A percentile compares a stretch with the other conserved stretches of the same genome.
Conservation (phyloP, 352 stramenopile genomes). For the Chrysophaeum taylorii region DNA sequence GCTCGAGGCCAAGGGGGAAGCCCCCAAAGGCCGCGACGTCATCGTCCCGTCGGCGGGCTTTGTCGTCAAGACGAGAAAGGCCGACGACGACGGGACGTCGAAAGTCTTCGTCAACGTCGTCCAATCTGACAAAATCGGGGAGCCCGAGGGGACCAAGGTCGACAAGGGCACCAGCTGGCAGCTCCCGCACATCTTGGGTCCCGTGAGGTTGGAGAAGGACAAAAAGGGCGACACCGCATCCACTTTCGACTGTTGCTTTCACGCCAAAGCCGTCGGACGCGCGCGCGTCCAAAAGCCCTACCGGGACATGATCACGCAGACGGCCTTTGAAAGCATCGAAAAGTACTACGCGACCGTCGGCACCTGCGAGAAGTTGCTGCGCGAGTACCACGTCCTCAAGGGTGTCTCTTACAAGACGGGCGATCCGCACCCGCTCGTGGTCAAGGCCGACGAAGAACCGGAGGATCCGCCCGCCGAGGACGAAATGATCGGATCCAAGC, state of each 20-base stretch:
- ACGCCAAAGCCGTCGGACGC: slow-evolving; percentile 63
- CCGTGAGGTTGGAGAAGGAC: slow-evolving; percentile 71
- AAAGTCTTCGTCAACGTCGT: slow-evolving; percentile 90
- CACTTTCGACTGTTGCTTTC: slow-evolving; percentile 81
- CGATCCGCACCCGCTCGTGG: slow-evolving; percentile 32
- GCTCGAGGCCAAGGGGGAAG: slow-evolving; percentile 69
- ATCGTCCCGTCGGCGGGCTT: slow-evolving; percentile 69
- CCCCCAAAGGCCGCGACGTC: slow-evolving; percentile 67
- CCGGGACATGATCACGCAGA: slow-evolving; percentile 67
- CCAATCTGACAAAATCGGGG: slow-evolving; percentile 61
- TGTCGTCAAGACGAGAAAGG: slow-evolving; percentile 64
- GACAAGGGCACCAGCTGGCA: slow-evolving; percentile 59
- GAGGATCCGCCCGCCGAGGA: neutral
- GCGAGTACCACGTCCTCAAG: slow-evolving; percentile 31
- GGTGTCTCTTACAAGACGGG: slow-evolving; percentile 38
- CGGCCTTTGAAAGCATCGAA: slow-evolving; percentile 68
- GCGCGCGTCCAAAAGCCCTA: slow-evolving; percentile 51
- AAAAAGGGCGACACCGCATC: slow-evolving; percentile 52
- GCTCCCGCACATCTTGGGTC: slow-evolving; percentile 74
- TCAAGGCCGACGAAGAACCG: no score
- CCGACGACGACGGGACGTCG: slow-evolving; percentile 14
- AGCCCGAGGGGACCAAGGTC: slow-evolving; percentile 42
- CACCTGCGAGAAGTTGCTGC: slow-evolving; percentile 32
- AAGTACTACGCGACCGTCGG: slow-evolving; percentile 35
- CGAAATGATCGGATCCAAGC: neutral